Percentiles rank a stretch among this genome's conserved stretches.
phyloP scores from a whole-genome alignment of 2,329 filamentous ascomycete species.

The Leptographium galeiforme region DNA sequence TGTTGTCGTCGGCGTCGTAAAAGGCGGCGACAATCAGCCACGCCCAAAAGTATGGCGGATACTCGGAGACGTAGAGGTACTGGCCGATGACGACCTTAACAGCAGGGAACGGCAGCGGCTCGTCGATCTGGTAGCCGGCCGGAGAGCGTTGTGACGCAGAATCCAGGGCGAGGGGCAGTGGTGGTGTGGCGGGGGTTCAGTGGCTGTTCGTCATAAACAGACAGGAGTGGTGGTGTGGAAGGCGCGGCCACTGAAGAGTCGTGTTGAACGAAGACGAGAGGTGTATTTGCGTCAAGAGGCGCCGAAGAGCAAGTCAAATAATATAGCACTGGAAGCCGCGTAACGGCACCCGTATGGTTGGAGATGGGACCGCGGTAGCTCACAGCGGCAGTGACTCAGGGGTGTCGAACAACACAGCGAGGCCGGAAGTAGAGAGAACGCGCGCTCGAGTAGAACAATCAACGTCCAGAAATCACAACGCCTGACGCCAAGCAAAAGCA shows the following conservation, averaged over 20 bases:
- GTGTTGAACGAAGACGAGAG: too few relatives aligned
- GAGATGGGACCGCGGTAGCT: background rate
- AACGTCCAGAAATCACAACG: too few relatives aligned
- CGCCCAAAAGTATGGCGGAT: slow-evolving; percentile 23
- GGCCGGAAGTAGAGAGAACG: too few relatives aligned
- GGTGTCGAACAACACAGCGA: too few relatives aligned
- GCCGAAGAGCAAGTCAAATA: background rate
- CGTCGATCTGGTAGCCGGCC: background rate
- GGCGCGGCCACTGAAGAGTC: too few relatives aligned
- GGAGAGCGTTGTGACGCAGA: background rate
- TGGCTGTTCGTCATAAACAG: background rate
- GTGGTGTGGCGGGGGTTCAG: background rate
- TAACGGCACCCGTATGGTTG: too few relatives aligned
- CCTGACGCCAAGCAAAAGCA: background rate
- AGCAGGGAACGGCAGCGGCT: slow-evolving; percentile 27
- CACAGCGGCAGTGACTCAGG: background rate
- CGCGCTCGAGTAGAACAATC: too few relatives aligned
- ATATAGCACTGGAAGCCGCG: background rate
- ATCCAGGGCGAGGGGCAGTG: too few relatives aligned
- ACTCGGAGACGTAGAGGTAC: slow-evolving; percentile 19
- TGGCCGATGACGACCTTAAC: slow-evolving; percentile 32
- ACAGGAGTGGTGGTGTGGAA: too few relatives aligned
- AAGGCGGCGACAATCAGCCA: slow-evolving; percentile 34
- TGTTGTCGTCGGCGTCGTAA: slow-evolving; percentile 26
- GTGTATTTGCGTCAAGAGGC: too few relatives aligned